phyloP scores from a whole-genome alignment of 2,329 filamentous ascomycete genomes.

The Talaromyces atroroseus region DNA sequence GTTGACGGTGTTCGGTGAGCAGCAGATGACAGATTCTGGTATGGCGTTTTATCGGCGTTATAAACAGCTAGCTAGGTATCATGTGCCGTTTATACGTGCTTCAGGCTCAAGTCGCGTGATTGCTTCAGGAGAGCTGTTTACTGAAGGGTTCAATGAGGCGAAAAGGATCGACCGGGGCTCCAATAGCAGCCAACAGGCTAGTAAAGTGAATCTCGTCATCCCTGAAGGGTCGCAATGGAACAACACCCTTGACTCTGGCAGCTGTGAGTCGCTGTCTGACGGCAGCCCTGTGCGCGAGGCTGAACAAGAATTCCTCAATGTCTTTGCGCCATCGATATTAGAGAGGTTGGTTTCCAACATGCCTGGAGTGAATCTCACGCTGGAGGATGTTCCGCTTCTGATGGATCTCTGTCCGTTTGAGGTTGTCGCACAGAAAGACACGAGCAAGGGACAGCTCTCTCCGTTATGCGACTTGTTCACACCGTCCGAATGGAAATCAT shows the following conservation, averaged over 20 bases:
- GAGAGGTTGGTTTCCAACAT: slow-evolving; percentile 64
- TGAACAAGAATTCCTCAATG: slow-evolving; percentile 53
- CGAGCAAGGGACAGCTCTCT: slow-evolving; percentile 51
- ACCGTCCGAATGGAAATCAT: slow-evolving; percentile 65
- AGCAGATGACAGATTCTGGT: slow-evolving; percentile 69
- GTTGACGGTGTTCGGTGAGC: slow-evolving; percentile 62
- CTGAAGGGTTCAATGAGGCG: slow-evolving; percentile 63
- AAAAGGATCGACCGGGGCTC: slow-evolving; percentile 41
- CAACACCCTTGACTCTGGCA: slow-evolving; percentile 73
- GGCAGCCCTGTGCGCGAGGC: slow-evolving; percentile 42
- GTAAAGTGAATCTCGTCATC: slow-evolving; percentile 61
- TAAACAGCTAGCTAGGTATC: slow-evolving; percentile 50
- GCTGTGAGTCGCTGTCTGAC: slow-evolving; percentile 65
- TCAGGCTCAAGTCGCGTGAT: slow-evolving; percentile 67
- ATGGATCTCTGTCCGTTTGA: slow-evolving; percentile 90
- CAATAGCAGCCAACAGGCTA: slow-evolving; percentile 43
- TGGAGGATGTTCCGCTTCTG: slow-evolving; percentile 59
- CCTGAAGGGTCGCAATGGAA: slow-evolving; percentile 62
- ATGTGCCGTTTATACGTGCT: slow-evolving; percentile 65
- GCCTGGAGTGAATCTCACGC: slow-evolving; percentile 59
- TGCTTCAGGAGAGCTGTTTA: slow-evolving; percentile 69
- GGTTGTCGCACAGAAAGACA: slow-evolving; percentile 57
- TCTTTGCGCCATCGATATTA: slow-evolving; percentile 64
- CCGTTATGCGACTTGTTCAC: slow-evolving; percentile 74
- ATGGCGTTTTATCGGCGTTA: slow-evolving; percentile 72